Conservation (phyloP, 179 eudicot genomes). For the Heliamphora pulchella region DNA sequence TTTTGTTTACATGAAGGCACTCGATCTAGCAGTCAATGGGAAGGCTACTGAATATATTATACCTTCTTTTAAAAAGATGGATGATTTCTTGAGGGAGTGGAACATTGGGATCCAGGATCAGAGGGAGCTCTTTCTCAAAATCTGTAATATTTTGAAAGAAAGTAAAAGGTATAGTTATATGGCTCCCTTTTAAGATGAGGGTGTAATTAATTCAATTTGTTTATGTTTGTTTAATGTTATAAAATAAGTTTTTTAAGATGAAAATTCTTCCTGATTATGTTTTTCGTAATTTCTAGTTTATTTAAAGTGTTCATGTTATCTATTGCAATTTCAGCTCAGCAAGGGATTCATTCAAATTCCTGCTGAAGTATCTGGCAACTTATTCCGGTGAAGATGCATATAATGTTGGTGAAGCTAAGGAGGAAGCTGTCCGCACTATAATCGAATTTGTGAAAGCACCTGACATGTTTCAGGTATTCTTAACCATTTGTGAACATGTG, state of each 20-base stretch:
- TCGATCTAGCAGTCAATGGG: conserved; percentile 61
- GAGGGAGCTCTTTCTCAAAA: conserved; percentile 58
- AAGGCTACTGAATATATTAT: conserved; percentile 67
- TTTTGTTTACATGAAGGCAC: conserved; percentile 83
- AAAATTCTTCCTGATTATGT: neutral
- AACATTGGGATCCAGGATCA: conserved; percentile 65
- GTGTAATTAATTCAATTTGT: neutral
- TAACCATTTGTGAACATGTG: neutral
- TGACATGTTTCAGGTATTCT: conserved; percentile 89
- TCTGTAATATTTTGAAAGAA: conserved; percentile 71
- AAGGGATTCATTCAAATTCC: conserved; percentile 65
- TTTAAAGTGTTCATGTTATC: neutral
- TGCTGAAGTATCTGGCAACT: conserved; percentile 70
- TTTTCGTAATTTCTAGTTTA: conserved; percentile 2
- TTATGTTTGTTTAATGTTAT: neutral
- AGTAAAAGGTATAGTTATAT: conserved; percentile 48
- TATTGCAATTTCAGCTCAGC: conserved; percentile 50
- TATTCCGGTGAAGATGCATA: conserved; percentile 60
- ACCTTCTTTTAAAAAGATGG: conserved; percentile 72
- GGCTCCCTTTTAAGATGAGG: neutral
- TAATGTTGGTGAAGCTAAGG: conserved; percentile 66
- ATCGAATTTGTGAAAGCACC: conserved; percentile 85
- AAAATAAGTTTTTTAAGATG: neutral
- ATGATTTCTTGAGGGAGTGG: conserved; percentile 85
- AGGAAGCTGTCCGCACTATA: conserved; percentile 62